These are phyloP conservation scores for Alternaria hordeiaustralica DNA, from an alignment of 2,329 filamentous ascomycete species.

Conservation along the genomic window DNA sequence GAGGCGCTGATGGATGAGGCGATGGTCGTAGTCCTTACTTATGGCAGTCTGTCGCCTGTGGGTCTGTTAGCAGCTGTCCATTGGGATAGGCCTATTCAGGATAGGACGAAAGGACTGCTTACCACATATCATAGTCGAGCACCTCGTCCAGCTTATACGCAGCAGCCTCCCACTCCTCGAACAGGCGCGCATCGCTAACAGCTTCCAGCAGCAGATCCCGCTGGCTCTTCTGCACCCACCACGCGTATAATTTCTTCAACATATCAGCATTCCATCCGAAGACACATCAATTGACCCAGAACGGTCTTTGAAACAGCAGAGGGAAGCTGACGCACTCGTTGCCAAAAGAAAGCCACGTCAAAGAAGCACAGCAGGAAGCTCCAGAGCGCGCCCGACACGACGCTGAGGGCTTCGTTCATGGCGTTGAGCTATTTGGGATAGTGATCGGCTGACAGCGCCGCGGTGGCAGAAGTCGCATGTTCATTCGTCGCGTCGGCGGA, in stretches of 20 bases:
- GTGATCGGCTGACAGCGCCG: slow-evolving; percentile 22
- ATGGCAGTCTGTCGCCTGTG: slow-evolving; percentile 79
- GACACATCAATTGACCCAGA: background rate
- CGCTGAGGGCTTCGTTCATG: slow-evolving; percentile 27
- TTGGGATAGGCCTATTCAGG: background rate
- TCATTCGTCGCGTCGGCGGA: slow-evolving; percentile 31
- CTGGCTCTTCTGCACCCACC: slow-evolving; percentile 70
- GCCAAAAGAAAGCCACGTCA: slow-evolving; percentile 51
- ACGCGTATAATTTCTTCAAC: slow-evolving; percentile 69
- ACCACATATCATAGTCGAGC: slow-evolving; percentile 83
- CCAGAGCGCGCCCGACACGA: slow-evolving; percentile 24
- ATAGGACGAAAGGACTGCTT: slow-evolving; percentile 22
- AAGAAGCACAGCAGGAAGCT: slow-evolving; percentile 42
- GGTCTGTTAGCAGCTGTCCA: slow-evolving; percentile 2
- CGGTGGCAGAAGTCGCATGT: slow-evolving; percentile 29
- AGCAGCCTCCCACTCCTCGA: slow-evolving; percentile 87
- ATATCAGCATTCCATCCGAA: slow-evolving; percentile 23
- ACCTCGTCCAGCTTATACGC: slow-evolving; percentile 82
- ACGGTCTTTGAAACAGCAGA: background rate
- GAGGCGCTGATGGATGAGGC: slow-evolving; percentile 79
- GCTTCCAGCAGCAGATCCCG: slow-evolving; percentile 70
- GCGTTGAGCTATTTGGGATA: slow-evolving; percentile 19
- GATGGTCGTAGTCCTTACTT: slow-evolving; percentile 84
- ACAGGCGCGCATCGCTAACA: slow-evolving; percentile 71
- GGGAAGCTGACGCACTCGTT: slow-evolving; percentile 41